Evolutionary conservation across 2,329 filamentous ascomycete genomes (phyloP).

Genomic region (Cucurbitaria berberidis): DNA sequence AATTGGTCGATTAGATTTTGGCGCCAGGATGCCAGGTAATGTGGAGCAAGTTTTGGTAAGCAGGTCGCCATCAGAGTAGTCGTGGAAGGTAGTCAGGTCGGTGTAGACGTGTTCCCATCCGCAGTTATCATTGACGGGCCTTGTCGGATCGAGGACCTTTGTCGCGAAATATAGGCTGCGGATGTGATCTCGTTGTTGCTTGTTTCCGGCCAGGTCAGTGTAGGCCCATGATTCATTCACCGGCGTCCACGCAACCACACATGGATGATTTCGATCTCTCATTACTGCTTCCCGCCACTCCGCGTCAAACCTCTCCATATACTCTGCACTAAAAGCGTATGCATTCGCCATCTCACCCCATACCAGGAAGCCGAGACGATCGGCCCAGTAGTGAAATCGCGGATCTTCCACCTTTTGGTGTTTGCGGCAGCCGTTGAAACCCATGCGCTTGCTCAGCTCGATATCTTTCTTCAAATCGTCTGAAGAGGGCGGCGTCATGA

Average conservation of each 20-base stretch:
- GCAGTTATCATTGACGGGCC: constrained; percentile 74
- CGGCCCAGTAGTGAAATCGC: constrained; percentile 66
- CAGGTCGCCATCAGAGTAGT: constrained; percentile 66
- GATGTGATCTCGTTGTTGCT: constrained; percentile 68
- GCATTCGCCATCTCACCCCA: constrained; percentile 71
- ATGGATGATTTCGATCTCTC: constrained; percentile 70
- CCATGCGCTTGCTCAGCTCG: constrained; percentile 64
- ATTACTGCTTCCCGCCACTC: constrained; percentile 70
- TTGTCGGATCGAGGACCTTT: constrained; percentile 67
- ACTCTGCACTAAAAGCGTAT: constrained; percentile 66
- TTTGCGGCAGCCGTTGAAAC: constrained; percentile 69
- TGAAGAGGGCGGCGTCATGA: constrained; percentile 63
- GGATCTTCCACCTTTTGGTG: constrained; percentile 70
- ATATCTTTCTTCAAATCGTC: constrained; percentile 60
- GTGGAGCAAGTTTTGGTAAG: constrained; percentile 62
- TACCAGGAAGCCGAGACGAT: constrained; percentile 65
- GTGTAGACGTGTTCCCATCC: constrained; percentile 72
- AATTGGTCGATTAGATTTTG: constrained; percentile 60
- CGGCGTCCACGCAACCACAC: constrained; percentile 70
- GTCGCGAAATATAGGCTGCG: constrained; percentile 68
- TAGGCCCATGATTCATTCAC: constrained; percentile 72
- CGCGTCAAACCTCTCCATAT: constrained; percentile 65
- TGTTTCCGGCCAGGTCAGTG: constrained; percentile 61
- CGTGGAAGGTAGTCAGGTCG: constrained; percentile 71
- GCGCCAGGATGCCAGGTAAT: constrained; percentile 61